Base-by-base conservation (phyloP, 2,329 filamentous ascomycete genomes). In the Diaporthe helianthi region DNA sequence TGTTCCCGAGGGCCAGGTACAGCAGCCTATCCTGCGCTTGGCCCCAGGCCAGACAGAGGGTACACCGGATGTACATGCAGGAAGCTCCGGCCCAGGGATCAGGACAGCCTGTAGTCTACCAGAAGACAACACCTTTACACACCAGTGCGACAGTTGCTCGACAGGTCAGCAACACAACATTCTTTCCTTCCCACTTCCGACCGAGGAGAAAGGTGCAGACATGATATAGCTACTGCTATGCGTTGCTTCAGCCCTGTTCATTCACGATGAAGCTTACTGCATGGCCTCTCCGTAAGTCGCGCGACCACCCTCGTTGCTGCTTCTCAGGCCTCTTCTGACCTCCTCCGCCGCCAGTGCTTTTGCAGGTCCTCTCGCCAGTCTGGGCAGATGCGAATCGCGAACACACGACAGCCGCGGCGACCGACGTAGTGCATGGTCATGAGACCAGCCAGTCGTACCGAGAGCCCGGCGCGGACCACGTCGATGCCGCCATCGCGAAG, bases 401-500 rank as follows among this genome's bases (percentile, higher is more conserved):
- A 13, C 69, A 76, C n/a, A 66, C 31, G n/a, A 66, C 71, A 36
- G 66, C 52, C 31, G 52, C 68, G 26, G 68, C 65, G 3, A 44
- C 70, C 22, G 71, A 72, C 17, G 61, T 72, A 36, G 55, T 72
- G 13, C 61, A 70, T 4, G 24, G 65, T 22, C 71, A 72, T 69
- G 69, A 72, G 51, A 33, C 65, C 19, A 54, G 38, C 38, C 61
- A 67, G 33, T 63, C 71, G 22, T 55, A 73, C 69, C 61, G 67
- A 61, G 61, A 65, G 38, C 12, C 71, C 86, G 86, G 85, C 49
- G 83, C 83, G 73, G 85, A 88, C 61, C 79, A 86, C 19, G 85
- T 88, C 67, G 83, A 86, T 54, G 80, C 82, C 33, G 87, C 87
- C 6, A 77, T 85, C 67, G 76, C 77, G 51, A 84, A 87, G 72